Evolutionary conservation across 2,329 filamentous ascomycete species (phyloP).

Genomic region (Diaporthe sp.): DNA sequence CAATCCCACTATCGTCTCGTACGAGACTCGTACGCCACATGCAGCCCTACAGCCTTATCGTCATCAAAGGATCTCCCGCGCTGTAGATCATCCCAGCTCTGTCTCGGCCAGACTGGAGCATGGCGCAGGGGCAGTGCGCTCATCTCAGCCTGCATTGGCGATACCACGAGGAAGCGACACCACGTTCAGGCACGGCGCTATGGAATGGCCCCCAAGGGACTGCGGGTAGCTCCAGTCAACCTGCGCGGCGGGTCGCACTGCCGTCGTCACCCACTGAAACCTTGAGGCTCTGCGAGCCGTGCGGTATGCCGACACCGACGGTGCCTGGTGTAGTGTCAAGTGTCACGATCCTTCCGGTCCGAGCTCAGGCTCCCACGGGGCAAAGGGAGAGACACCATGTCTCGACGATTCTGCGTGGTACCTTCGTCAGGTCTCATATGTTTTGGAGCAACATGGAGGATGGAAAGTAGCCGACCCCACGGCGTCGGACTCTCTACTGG

Average conservation of each 20-base stretch:
- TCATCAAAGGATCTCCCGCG: constrained; percentile 23
- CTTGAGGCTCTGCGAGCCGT: constrained; percentile 26
- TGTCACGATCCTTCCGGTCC: constrained; percentile 14
- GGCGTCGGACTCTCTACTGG: background rate
- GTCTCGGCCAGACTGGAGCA: constrained; percentile 34
- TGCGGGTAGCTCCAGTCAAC: background rate
- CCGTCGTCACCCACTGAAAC: constrained; percentile 23
- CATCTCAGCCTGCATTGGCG: constrained; percentile 30
- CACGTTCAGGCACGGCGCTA: background rate
- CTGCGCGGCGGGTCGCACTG: constrained; percentile 24
- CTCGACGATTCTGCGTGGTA: background rate
- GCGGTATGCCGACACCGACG: background rate
- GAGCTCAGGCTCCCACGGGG: background rate
- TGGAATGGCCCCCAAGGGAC: constrained; percentile 13
- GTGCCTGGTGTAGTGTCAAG: background rate
- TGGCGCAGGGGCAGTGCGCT: constrained; percentile 32
- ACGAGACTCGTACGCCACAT: constrained; percentile 20
- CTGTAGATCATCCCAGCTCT: background rate
- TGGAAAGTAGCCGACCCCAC: background rate
- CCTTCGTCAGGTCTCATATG: background rate
- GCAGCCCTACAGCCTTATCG: constrained; percentile 36
- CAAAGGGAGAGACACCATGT: constrained; percentile 12
- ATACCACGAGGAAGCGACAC: background rate
- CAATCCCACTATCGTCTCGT: background rate
- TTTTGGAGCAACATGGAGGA: background rate